Evolutionary conservation across 192 early-diverging fungal species (phyloP), one percentile per base, ranked within the genome.

Genomic region (Rhizoclosmatium sp.): DNA sequence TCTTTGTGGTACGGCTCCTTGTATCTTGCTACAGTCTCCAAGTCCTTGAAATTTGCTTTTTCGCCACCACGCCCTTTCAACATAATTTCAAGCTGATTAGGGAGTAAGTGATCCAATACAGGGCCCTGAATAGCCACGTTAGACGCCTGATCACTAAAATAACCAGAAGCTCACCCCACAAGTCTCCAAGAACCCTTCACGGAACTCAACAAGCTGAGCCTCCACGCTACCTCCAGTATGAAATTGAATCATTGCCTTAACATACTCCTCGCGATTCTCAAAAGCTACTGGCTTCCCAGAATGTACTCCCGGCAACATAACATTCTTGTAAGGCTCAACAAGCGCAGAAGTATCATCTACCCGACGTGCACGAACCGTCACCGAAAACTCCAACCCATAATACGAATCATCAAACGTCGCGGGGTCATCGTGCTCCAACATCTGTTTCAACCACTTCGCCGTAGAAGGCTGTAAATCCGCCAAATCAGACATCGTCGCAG

Each of bases 291-390:
- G 51, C 44, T 59, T 19, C 23, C 61, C 61, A 42, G 59, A 2
- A 62, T 40, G 45, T 39, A 14, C 45, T 10, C 76, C 62, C 9
- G 76, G 66, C 23, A 68, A 48, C 21, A 14, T 21, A 23, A 70
- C 76, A 44, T 66, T 71, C 66, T 78, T 59, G 66, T 78, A 78
- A 19, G 69, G 69, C 40, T 78, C 76, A 4, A 62, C 59, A 7
- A 64, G n/a, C 65, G 59, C 44, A 5, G 46, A 65, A 2, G 14
- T 47, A 9, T 78, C 66, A 67, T 65, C 71, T 16, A 0, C 9
- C n/a, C 47, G 19, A 4, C 76, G 21, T 16, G n/a, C 48, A 2
- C 47, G 21, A 3, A 78, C 76, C 12, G 76, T 78, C 76, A 78
- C 69, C 5, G 31, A 19, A 45, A 78, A 78, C 44, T 78, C 76